Conservation (phyloP, 2,329 filamentous ascomycete genomes). For the Aspergillus sp. region DNA sequence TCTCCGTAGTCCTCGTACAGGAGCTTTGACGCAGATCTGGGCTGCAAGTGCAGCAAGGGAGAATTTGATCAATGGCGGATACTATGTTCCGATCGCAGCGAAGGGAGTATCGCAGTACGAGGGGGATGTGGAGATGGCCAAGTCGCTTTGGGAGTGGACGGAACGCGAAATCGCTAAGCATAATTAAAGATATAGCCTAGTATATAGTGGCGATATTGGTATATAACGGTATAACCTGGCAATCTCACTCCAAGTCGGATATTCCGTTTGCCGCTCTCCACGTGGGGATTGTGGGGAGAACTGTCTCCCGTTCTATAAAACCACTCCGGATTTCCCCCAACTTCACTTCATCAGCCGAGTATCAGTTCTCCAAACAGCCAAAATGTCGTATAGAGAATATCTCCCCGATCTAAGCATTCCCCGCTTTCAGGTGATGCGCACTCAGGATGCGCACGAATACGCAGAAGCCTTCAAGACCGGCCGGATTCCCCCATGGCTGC, state of each 20-base stretch:
- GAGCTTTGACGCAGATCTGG: constrained; percentile 45
- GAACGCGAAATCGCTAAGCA: constrained; percentile 31
- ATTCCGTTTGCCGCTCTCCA: constrained; percentile 18
- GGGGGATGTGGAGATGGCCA: constrained; percentile 32
- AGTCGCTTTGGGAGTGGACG: constrained; percentile 47
- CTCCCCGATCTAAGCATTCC: constrained; percentile 62
- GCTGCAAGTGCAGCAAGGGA: constrained; percentile 35
- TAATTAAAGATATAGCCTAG: neutral
- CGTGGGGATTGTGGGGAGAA: constrained; percentile 14
- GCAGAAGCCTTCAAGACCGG: constrained; percentile 59
- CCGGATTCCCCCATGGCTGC: constrained; percentile 66
- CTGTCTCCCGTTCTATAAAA: neutral
- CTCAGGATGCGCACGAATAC: constrained; percentile 64
- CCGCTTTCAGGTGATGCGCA: constrained; percentile 63
- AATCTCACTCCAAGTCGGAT: constrained; percentile 1
- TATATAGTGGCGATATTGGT: neutral
- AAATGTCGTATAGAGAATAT: constrained; percentile 54
- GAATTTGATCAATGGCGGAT: constrained; percentile 38
- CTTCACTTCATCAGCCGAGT: neutral
- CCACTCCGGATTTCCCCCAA: neutral
- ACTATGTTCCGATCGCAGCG: constrained; percentile 43
- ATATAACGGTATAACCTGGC: too few relatives aligned
- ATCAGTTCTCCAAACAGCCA: neutral
- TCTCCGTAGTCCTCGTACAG: constrained; percentile 34
- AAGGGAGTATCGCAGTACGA: constrained; percentile 29